These are phyloP conservation scores for Aleurites moluccanus DNA, from an alignment of 441 rosid species.

Conservation along the genomic window DNA sequence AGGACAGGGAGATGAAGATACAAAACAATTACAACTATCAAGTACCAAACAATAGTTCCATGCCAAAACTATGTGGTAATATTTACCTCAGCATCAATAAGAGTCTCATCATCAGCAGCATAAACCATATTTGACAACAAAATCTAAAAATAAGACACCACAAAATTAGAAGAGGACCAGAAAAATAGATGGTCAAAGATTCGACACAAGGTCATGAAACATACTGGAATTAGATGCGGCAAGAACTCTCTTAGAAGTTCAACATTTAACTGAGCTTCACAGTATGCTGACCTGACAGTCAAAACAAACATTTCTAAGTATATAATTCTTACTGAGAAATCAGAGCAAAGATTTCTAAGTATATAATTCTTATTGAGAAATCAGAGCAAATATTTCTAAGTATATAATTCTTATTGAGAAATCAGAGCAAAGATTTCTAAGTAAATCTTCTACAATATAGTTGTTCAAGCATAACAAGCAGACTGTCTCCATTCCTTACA, in stretches of 20 bases:
- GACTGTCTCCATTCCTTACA: too few relatives aligned
- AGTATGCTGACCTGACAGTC: slow-evolving; percentile 84
- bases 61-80: slow-evolving; percentile 5
- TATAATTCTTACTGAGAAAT: too few relatives aligned
- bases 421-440: background rate
- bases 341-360: background rate
- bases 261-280: slow-evolving; percentile 78
- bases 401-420: too few relatives aligned
- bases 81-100: slow-evolving; percentile 82
- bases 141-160: slow-evolving; percentile 43
- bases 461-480: too few relatives aligned
- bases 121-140: slow-evolving; percentile 95
- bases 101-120: slow-evolving; percentile 97
- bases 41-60: background rate
- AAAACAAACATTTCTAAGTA: slow-evolving; percentile 18
- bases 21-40: background rate
- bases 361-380: too few relatives aligned
- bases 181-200: too few relatives aligned
- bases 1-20: background rate
- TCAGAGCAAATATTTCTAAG: slow-evolving; percentile 19
- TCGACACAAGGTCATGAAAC: background rate
- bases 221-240: slow-evolving; percentile 86
- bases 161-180: background rate
- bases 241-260: slow-evolving; percentile 79
- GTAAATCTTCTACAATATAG: too few relatives aligned